These are phyloP conservation scores for Physocladia obscura DNA, from an alignment of 192 early-diverging fungal genomes.

Conservation along the genomic window DNA sequence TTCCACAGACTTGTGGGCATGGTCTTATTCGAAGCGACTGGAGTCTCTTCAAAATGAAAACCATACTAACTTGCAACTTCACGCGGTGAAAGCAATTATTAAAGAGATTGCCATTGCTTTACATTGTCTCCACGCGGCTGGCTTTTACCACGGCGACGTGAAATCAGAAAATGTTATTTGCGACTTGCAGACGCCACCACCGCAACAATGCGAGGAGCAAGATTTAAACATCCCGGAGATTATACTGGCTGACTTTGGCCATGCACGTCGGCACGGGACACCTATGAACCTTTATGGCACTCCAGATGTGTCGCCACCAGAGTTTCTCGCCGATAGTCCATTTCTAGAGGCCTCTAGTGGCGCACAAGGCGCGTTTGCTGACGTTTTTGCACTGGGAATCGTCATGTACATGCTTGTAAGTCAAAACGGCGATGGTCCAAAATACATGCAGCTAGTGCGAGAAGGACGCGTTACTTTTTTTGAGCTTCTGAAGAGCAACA, in stretches of 20 bases:
- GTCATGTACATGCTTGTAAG: slow-evolving; percentile 11
- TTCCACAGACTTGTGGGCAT: slow-evolving; percentile 19
- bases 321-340: neutral
- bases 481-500: neutral
- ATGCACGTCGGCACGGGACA: neutral
- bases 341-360: neutral
- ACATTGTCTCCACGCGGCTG: slow-evolving; percentile 39
- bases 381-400: slow-evolving; percentile 33
- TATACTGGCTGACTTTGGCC: slow-evolving; percentile 26
- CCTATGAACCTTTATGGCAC: slow-evolving; percentile 14
- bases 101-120: slow-evolving; percentile 44
- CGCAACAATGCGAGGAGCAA: neutral
- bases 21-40: neutral
- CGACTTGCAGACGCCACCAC: too few species aligned
- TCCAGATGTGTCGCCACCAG: neutral
- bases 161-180: slow-evolving; percentile 62
- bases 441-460: neutral
- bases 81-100: slow-evolving; percentile 34
- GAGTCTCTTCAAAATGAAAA: neutral
- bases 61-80: neutral
- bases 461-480: neutral
- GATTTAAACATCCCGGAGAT: neutral
- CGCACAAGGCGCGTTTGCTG: slow-evolving; percentile 3
- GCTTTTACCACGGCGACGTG: slow-evolving; percentile 56
- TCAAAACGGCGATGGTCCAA: slow-evolving; percentile 1